Evolutionary conservation across 2,329 filamentous ascomycete species (phyloP).

Genomic region (Colletotrichum cuscutae): DNA sequence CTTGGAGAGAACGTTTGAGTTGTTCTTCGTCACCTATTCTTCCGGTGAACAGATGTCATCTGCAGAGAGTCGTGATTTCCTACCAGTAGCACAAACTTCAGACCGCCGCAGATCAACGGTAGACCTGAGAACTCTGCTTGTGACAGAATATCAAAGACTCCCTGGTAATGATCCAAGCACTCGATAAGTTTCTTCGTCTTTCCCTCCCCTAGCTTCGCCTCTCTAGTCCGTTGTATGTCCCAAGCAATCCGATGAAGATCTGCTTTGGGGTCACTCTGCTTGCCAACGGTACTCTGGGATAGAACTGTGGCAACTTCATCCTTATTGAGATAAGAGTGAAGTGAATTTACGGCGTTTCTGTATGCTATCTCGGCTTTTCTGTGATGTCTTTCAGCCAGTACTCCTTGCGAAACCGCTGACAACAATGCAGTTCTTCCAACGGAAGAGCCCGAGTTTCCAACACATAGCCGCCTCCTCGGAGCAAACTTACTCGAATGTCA

Average conservation of each 20-base stretch:
- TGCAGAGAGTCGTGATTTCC: no score
- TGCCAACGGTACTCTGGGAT: slow-evolving; percentile 18
- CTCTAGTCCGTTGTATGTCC: slow-evolving; percentile 28
- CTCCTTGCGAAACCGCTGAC: neutral
- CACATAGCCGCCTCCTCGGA: neutral
- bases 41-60: neutral
- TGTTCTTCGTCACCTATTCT: slow-evolving; percentile 39
- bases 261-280: slow-evolving; percentile 25
- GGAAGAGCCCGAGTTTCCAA: neutral
- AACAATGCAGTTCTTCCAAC: neutral
- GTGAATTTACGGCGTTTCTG: slow-evolving; percentile 35
- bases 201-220: slow-evolving; percentile 28
- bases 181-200: slow-evolving; percentile 38
- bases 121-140: slow-evolving; percentile 40
- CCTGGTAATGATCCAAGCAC: slow-evolving; percentile 38
- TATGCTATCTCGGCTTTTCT: slow-evolving; percentile 37
- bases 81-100: slow-evolving; percentile 36
- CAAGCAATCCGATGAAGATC: slow-evolving; percentile 36
- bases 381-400: slow-evolving; percentile 13
- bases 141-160: slow-evolving; percentile 41
- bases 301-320: slow-evolving; percentile 35
- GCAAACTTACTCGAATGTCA: slow-evolving; percentile 15
- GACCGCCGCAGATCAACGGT: slow-evolving; percentile 40
- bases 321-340: slow-evolving; percentile 36
- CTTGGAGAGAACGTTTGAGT: slow-evolving; percentile 37